These are phyloP conservation scores for Candida glaebosa DNA, from an alignment of 805 yeast genomes.

Conservation along the genomic window DNA sequence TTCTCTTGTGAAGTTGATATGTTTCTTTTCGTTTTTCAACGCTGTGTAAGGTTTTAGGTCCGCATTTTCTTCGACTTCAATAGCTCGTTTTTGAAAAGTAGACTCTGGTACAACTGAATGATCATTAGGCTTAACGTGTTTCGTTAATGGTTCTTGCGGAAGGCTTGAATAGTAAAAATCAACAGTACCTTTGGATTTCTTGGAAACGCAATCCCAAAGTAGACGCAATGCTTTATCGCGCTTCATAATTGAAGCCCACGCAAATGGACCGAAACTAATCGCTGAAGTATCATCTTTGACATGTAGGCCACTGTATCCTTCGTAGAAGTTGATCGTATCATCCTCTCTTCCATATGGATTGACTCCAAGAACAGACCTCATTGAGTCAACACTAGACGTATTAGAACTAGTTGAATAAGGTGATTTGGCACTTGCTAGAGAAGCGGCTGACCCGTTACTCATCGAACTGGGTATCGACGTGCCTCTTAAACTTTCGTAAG, in stretches of 20 bases:
- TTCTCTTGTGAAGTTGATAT: background rate
- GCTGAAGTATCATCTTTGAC: background rate
- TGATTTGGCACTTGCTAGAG: background rate
- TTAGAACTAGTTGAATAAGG: background rate
- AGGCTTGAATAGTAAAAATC: slow-evolving; percentile 1
- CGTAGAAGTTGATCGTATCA: slow-evolving; percentile 12
- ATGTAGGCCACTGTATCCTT: slow-evolving; percentile 12
- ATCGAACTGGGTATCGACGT: background rate
- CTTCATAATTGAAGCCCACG: slow-evolving; percentile 7
- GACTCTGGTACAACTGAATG: background rate
- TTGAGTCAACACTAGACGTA: background rate
- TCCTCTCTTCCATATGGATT: slow-evolving; percentile 10
- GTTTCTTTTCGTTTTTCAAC: slow-evolving; percentile 10
- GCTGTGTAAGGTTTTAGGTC: background rate
- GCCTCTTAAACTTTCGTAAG: too few relatives aligned
- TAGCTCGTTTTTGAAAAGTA: background rate
- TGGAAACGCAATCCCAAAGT: slow-evolving; percentile 29
- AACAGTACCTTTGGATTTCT: slow-evolving; percentile 2
- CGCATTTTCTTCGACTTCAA: background rate
- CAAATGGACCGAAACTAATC: slow-evolving; percentile 5
- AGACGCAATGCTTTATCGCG: slow-evolving; percentile 9
- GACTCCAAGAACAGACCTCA: slow-evolving; percentile 6
- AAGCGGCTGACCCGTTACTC: background rate
- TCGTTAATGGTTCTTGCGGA: background rate
- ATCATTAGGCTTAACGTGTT: background rate